Conservation (phyloP, 495 filamentous ascomycete species). For the Aspergillus cavernicola region DNA sequence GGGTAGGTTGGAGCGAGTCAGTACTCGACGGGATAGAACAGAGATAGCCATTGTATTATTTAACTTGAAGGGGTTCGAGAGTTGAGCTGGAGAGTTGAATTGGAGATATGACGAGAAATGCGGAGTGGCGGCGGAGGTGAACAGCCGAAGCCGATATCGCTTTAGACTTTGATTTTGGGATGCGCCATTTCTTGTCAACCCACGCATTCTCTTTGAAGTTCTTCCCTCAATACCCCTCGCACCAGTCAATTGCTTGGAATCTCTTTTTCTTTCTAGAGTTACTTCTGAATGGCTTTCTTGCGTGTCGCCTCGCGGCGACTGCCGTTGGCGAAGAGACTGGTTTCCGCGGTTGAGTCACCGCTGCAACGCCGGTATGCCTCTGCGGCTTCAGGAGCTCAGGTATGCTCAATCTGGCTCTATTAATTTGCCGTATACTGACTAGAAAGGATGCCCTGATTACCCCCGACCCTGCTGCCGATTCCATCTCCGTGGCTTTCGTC, state of each 20-base stretch:
- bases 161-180: constrained; percentile 1
- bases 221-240: constrained; percentile 1
- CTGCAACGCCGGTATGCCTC: constrained; percentile 36
- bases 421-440: neutral
- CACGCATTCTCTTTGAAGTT: constrained; percentile 3
- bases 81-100: neutral
- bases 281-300: constrained; percentile 22
- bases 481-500: constrained; percentile 68
- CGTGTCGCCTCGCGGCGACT: constrained; percentile 41
- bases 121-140: constrained; percentile 13
- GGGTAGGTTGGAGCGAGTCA: constrained; percentile 20
- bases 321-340: constrained; percentile 30
- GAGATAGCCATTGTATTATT: constrained; percentile 11
- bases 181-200: constrained; percentile 4
- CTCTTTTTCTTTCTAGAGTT: constrained; percentile 10
- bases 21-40: constrained; percentile 15
- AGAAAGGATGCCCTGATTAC: constrained; percentile 68
- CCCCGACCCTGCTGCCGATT: constrained; percentile 75
- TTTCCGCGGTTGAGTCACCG: constrained; percentile 34
- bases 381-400: constrained; percentile 28
- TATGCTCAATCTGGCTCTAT: constrained; percentile 15
- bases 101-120: constrained; percentile 3
- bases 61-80: neutral
- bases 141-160: constrained; percentile 32
- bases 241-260: constrained; percentile 6